A percentile compares a stretch with the other conserved stretches of the same genome.
Conservation (phyloP, 225 moss, liverwort and hornwort species). For the Asterella californica region DNA sequence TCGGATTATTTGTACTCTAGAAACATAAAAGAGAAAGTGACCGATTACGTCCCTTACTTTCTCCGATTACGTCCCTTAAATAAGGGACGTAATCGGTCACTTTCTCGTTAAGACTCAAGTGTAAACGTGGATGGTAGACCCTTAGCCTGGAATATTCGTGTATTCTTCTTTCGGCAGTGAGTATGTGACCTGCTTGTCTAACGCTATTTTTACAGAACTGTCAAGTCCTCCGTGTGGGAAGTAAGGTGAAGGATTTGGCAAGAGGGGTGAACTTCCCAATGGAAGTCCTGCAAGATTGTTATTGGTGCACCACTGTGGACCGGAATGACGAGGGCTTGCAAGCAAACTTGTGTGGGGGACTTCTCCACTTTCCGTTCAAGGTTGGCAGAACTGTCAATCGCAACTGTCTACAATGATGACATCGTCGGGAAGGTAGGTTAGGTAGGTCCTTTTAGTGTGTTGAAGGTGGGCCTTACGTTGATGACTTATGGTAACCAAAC, state of each 20-base stretch:
- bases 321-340: not conserved
- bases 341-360: not conserved
- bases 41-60: too few species aligned
- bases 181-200: not conserved
- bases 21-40: too few species aligned
- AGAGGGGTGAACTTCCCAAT: not conserved
- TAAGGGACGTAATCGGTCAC: too few species aligned
- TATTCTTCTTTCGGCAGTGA: not conserved
- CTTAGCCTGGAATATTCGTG: not conserved
- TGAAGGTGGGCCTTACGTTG: not conserved
- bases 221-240: not conserved
- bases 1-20: not conserved
- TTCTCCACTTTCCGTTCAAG: slow-evolving; percentile 1
- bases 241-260: not conserved
- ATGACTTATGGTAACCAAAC: not conserved
- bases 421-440: not conserved
- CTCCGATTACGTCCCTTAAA: too few species aligned
- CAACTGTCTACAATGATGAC: slow-evolving; percentile 3
- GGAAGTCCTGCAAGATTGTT: not conserved
- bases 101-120: too few species aligned
- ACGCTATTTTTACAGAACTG: not conserved
- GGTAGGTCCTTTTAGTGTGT: not conserved
- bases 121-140: not conserved
- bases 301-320: not conserved
- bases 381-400: not conserved